Base-by-base conservation (phyloP, 441 rosid species). In the Erysimum pusillum region DNA sequence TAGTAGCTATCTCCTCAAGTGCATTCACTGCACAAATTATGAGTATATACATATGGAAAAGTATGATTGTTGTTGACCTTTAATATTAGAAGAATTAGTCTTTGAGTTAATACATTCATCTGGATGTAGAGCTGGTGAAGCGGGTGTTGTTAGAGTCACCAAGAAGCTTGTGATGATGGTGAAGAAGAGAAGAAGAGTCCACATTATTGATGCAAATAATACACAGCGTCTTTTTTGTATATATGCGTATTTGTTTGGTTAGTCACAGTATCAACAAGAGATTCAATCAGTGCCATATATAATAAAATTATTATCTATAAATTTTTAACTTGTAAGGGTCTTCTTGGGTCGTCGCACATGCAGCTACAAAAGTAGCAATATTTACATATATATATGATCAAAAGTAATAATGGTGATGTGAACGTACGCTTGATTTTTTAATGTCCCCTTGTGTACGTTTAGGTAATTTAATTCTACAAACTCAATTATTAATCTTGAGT, bases 1-100 rank as follows among this genome's bases (percentile, higher is more conserved):
- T 67, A 49, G 67, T 75, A 59, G 79, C 79, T 58, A 75, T 67
- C 73, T 75, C 67, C 68, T 75, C 38, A 36, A 75, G 54, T 28
- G 74, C 62, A 4, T 10, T 74, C 20, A 44, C 77, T 74, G 64
- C 18, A 74, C 5, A 38, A 34, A 63, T 64, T 7, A 46, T 15
- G 4, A n/a, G 28, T 25, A 25, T 2, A 25, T 25, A 25, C 28
- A 25, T 25, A 25, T 25, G 28, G 28, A 25, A 25, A 25, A 25
- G 28, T 25, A 25, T 25, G 28, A 25, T 25, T 25, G 28, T 25
- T 25, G 3, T 25, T 25, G 2, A 25, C 28, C 28, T 25, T 25
- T 25, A 25, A 25, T 25, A 25, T 2, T 25, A 25, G 28, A 25
- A 25, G n/a, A 25, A 25, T 25, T 25, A 25, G 3, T 25, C 28